These are phyloP conservation scores for Tausonia pullulans DNA, from an alignment of 1,284 basidiomycete genomes.

Conservation along the genomic window DNA sequence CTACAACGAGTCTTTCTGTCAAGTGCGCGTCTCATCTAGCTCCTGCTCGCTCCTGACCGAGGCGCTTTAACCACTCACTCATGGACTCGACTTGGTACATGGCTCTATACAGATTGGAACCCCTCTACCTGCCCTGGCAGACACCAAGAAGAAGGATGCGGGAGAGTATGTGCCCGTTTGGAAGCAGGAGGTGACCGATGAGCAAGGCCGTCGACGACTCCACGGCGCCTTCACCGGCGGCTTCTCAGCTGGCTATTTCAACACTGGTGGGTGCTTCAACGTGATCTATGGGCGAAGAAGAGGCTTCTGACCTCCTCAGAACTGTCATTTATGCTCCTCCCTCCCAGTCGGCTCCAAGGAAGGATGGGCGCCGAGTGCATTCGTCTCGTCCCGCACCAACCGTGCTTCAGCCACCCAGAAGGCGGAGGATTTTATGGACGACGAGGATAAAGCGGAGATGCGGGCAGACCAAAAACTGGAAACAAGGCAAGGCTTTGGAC, in stretches of 20 bases:
- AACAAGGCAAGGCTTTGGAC: constrained; percentile 56
- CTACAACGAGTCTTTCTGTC: constrained; percentile 75
- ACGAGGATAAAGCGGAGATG: constrained; percentile 81
- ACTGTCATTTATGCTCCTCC: not conserved
- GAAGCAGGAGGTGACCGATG: constrained; percentile 97
- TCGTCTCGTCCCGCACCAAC: constrained; percentile 70
- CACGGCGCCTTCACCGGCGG: constrained; percentile 98
- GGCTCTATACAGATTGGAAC: constrained; percentile 61
- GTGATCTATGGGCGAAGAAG: constrained; percentile 81
- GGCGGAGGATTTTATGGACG: constrained; percentile 97
- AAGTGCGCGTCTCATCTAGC: constrained; percentile 40
- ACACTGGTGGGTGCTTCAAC: constrained; percentile 47
- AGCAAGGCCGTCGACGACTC: constrained; percentile 79
- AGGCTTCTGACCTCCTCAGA: not conserved
- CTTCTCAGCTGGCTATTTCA: constrained; percentile 95
- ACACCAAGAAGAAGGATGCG: constrained; percentile 63
- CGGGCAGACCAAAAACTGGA: constrained; percentile 61
- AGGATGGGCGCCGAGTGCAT: constrained; percentile 92
- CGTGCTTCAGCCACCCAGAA: constrained; percentile 49
- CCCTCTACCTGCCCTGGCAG: constrained; percentile 76
- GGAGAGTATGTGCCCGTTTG: constrained; percentile 89
- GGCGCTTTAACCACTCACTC: too few species aligned
- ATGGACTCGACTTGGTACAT: constrained; percentile 15
- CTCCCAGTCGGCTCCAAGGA: constrained; percentile 1
- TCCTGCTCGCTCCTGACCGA: constrained; percentile 7